Evolutionary conservation across 2,329 filamentous ascomycete species (phyloP), one percentile per base, ranked within the genome.

Genomic region (Claviceps purpurea): DNA sequence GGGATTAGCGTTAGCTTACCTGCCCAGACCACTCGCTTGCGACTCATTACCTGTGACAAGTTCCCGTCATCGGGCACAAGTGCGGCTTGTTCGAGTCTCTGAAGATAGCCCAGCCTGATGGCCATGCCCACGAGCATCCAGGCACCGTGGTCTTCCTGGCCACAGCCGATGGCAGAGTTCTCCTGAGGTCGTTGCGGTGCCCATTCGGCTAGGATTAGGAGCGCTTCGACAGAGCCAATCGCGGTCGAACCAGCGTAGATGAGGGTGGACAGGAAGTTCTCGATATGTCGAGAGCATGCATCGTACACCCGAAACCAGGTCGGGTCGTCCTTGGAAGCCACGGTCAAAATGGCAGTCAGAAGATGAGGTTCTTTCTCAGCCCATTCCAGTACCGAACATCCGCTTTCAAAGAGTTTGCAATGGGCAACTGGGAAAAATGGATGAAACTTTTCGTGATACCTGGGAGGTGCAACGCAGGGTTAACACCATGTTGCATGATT

Each of bases 121-220:
- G 84, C 84, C 20, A 84, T 75, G 1, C 84, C 84, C 5, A 87
- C 82, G 58, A 87, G 81, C 83, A 87, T 87, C 84, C 84, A 88
- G 0, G 83, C 82, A 34, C 84, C 82, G 45, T 84, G 76, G 58
- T 88, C 84, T 61, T 87, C 84, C 62, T 87, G 84, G 8, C 84
- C 84, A 52, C 83, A 75, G 0, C 84, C 84, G 20, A 87, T 80
- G 26, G 77, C 73, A 37, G 79, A 79, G 34, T 79, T 77, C 38
- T 76, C 75, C 5, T 81, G 71, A 2, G 81, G 74, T 0, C 80
- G 79, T 55, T 85, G 83, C 0, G 82, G 82, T 6, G 82, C 82
- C 84, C 84, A 88, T 60, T 88, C 84, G 0, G 84, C 84, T 1
- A 88, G 74, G 2, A 88, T 69, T 0, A 87, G 69, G 2, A 88